phyloP scores from a whole-genome alignment of 177 flowering plant genomes.

The Tripterygium wilfordii region DNA sequence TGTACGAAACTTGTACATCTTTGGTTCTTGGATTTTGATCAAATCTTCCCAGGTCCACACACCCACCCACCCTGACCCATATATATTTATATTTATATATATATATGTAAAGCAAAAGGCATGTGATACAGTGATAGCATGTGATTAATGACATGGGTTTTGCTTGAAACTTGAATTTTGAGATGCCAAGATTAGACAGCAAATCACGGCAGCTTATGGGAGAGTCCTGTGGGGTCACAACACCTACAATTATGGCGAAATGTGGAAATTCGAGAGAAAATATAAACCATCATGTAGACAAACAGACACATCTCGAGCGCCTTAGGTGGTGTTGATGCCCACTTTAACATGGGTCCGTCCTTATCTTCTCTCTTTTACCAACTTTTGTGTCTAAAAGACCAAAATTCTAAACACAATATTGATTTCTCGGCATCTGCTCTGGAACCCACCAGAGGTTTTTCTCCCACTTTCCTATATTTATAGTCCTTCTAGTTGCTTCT shows the following conservation, averaged over 20 bases:
- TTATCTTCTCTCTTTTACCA: neutral
- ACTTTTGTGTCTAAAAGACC: neutral
- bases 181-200: too few species aligned
- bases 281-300: constrained; percentile 2
- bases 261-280: neutral
- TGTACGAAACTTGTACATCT: too few species aligned
- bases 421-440: neutral
- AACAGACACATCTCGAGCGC: constrained; percentile 20
- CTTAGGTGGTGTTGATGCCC: constrained; percentile 22
- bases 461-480: neutral
- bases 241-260: neutral
- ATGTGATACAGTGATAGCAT: too few species aligned
- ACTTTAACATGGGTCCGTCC: constrained; percentile 8
- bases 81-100: too few species aligned
- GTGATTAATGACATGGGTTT: too few species aligned
- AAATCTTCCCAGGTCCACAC: too few species aligned
- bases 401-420: neutral
- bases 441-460: neutral
- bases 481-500: constrained; percentile 2
- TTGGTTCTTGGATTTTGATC: too few species aligned
- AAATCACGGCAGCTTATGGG: constrained; percentile 13
- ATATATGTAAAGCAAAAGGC: too few species aligned
- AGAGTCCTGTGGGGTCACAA: neutral
- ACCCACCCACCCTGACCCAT: too few species aligned
- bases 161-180: too few species aligned